These are phyloP conservation scores for Chrysoporthe austroafricana DNA, from an alignment of 2,329 filamentous ascomycete species.

Conservation along the genomic window DNA sequence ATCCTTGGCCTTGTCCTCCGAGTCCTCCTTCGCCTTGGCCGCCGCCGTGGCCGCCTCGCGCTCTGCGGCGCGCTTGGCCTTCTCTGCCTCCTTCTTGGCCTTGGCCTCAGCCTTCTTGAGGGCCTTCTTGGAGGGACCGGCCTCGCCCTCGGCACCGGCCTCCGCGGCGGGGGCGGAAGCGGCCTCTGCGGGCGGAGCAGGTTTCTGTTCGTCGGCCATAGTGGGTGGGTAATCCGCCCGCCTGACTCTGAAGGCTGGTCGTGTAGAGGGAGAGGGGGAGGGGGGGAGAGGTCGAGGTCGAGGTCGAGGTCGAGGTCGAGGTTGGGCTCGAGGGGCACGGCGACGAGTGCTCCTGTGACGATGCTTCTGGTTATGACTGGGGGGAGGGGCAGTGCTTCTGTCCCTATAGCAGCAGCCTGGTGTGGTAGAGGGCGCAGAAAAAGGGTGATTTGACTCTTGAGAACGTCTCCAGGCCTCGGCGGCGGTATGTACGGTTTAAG, in stretches of 20 bases:
- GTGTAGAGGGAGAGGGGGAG: not conserved
- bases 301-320: not conserved
- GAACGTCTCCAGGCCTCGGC: not conserved
- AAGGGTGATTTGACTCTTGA: conserved; percentile 17
- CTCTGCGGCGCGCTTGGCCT: conserved; percentile 73
- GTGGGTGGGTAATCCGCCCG: not conserved
- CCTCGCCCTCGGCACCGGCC: conserved; percentile 74
- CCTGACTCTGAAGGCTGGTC: not conserved
- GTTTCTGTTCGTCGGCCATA: conserved; percentile 27
- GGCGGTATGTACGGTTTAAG: not conserved
- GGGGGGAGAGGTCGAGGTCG: conserved; percentile 1
- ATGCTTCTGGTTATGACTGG: too few species aligned
- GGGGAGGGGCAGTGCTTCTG: not conserved
- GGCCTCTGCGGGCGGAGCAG: conserved; percentile 21
- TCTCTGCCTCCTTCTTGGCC: conserved; percentile 85
- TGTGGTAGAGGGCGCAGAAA: not conserved
- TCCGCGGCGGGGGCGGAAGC: conserved; percentile 69
- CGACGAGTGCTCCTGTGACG: too few species aligned
- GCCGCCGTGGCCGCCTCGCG: conserved; percentile 68
- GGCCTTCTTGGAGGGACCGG: conserved; percentile 73
- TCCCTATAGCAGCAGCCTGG: not conserved
- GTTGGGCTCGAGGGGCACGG: not conserved
- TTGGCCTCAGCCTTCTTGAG: conserved; percentile 84
- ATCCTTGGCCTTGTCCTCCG: conserved; percentile 70
- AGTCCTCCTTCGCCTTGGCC: conserved; percentile 44